These are phyloP conservation scores for Lentinula novae-zelandiae DNA, from an alignment of 1,284 basidiomycete genomes.

Conservation along the genomic window DNA sequence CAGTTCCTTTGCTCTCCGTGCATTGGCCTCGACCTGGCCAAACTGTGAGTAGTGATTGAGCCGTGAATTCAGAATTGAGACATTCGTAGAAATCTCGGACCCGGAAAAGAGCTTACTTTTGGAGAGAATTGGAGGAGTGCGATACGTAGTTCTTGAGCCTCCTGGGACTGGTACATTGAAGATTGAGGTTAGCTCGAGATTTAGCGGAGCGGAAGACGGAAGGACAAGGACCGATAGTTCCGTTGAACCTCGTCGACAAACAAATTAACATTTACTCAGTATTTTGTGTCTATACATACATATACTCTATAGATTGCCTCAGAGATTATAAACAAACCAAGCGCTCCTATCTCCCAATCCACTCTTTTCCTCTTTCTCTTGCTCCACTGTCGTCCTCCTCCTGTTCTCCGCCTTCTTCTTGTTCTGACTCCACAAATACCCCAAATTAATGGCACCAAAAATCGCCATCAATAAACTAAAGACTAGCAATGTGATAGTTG, in stretches of 20 bases:
- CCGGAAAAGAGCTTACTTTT: conserved; percentile 24
- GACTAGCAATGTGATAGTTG: conserved; percentile 31
- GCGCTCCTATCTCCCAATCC: conserved; percentile 35
- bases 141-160: conserved; percentile 31
- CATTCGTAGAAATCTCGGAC: background rate
- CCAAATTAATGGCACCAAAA: conserved; percentile 25
- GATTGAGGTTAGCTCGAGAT: too few species aligned
- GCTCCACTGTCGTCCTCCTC: conserved; percentile 16
- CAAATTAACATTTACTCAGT: too few species aligned
- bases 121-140: conserved; percentile 51
- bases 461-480: conserved; percentile 29
- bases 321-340: conserved; percentile 36
- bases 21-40: conserved; percentile 69
- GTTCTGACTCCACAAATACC: conserved; percentile 32
- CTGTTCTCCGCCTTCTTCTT: conserved; percentile 29
- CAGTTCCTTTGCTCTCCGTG: conserved; percentile 56
- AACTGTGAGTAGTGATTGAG: conserved; percentile 40
- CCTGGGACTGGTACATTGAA: too few species aligned
- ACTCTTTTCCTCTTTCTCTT: conserved; percentile 25
- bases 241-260: too few species aligned
- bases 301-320: background rate
- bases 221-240: too few species aligned
- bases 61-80: background rate
- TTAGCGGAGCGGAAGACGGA: too few species aligned
- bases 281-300: too few species aligned